A percentile compares a stretch with the other conserved stretches of the same genome.
These are phyloP conservation scores for Geranium brycei DNA, from an alignment of 345 rosid genomes.

Conservation along the genomic window DNA sequence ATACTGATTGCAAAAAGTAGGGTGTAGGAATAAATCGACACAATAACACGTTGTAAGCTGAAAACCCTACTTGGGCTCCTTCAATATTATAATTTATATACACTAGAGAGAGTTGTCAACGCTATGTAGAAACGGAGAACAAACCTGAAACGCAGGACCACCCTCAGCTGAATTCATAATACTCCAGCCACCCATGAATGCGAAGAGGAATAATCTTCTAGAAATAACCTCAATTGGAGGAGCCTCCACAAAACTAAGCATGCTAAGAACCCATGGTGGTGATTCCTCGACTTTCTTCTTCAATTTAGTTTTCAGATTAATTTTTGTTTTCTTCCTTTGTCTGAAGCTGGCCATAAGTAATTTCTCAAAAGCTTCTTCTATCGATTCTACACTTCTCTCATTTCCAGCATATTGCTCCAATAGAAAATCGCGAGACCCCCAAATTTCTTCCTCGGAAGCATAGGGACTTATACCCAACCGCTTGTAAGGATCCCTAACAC, in stretches of 20 bases:
- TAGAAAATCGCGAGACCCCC: slow-evolving; percentile 95
- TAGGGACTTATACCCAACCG: slow-evolving; percentile 64
- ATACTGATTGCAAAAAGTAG: too few relatives aligned
- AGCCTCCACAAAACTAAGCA: slow-evolving; percentile 71
- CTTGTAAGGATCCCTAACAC: slow-evolving; percentile 84
- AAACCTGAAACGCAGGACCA: slow-evolving; percentile 98
- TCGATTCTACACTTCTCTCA: slow-evolving; percentile 83
- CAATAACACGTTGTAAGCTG: background rate
- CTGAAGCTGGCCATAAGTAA: slow-evolving; percentile 69
- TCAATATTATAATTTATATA: background rate
- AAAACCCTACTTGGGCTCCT: background rate
- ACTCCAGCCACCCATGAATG: slow-evolving; percentile 99
- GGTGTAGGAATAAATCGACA: too few relatives aligned
- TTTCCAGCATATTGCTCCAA: slow-evolving; percentile 74
- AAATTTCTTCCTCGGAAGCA: slow-evolving; percentile 91
- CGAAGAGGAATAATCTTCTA: slow-evolving; percentile 86
- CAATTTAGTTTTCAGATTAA: slow-evolving; percentile 67
- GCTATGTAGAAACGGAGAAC: slow-evolving; percentile 9
- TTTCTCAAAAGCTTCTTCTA: slow-evolving; percentile 94
- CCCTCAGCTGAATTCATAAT: slow-evolving; percentile 93
- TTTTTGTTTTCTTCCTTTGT: slow-evolving; percentile 68
- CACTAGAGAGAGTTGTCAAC: background rate
- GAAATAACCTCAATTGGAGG: slow-evolving; percentile 71
- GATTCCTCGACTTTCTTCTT: slow-evolving; percentile 94
- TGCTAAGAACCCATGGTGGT: slow-evolving; percentile 74